These are phyloP conservation scores for Ambrosia hybrid DNA, from an alignment of 140 eudicot genomes.

Conservation along the genomic window DNA sequence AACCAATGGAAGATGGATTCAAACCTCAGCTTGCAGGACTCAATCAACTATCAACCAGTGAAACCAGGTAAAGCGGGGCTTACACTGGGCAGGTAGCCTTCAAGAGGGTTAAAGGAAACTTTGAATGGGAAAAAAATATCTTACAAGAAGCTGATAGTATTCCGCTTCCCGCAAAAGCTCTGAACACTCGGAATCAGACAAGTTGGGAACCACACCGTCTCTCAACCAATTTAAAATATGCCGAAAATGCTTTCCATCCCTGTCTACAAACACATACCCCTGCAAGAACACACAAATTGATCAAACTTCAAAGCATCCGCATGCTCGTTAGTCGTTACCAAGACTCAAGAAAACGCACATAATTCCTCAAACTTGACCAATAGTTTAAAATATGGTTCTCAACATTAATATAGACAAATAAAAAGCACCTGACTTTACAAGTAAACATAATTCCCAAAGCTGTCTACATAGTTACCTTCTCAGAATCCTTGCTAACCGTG, in stretches of 20 bases:
- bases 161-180: slow-evolving; percentile 93
- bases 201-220: slow-evolving; percentile 72
- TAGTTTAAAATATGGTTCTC: not conserved
- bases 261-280: slow-evolving; percentile 84
- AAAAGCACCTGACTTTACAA: no score
- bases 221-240: slow-evolving; percentile 90
- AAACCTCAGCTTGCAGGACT: no score
- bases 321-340: no score
- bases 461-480: slow-evolving; percentile 20
- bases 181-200: slow-evolving; percentile 62
- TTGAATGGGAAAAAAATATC: not conserved
- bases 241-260: slow-evolving; percentile 92
- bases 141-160: slow-evolving; percentile 90
- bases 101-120: not conserved
- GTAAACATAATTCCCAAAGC: not conserved
- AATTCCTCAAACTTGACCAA: not conserved
- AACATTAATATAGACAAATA: not conserved
- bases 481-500: slow-evolving; percentile 61
- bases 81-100: no score
- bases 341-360: no score
- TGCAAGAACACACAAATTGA: slow-evolving; percentile 30
- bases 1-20: no score
- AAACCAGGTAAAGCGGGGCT: not conserved
- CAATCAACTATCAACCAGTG: not conserved
- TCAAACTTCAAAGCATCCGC: slow-evolving; percentile 4